Conservation (phyloP, 139 green algal genomes). For the Coelastrella sp. region DNA sequence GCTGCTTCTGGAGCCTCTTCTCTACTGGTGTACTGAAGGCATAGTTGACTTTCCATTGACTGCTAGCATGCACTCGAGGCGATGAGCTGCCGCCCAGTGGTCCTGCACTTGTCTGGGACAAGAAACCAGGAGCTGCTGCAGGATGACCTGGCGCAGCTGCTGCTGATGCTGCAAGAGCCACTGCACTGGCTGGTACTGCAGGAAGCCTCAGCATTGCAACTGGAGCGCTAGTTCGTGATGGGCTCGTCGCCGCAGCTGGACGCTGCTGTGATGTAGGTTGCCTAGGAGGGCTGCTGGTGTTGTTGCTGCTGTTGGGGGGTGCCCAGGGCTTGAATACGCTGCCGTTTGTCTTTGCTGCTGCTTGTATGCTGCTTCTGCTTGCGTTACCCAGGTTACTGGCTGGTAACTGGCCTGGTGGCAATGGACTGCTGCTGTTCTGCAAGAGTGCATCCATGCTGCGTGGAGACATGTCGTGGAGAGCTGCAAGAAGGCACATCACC, state of each 20-base stretch:
- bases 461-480: neutral
- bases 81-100: neutral
- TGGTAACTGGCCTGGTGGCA: neutral
- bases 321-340: neutral
- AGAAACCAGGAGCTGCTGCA: neutral
- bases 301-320: neutral
- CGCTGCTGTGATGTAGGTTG: neutral
- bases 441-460: neutral
- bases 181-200: no score
- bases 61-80: neutral
- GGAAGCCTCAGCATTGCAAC: neutral
- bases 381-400: neutral
- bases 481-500: neutral
- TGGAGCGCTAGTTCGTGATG: neutral
- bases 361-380: neutral
- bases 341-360: neutral
- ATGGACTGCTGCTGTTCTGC: neutral
- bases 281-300: slow-evolving; percentile 10
- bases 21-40: slow-evolving; percentile 16
- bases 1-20: slow-evolving; percentile 26
- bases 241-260: neutral
- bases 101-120: neutral
- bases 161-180: neutral
- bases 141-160: neutral
- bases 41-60: neutral